Evolutionary conservation across 225 moss, liverwort and hornwort genomes (phyloP).

Genomic region (Marchantia polymorpha): DNA sequence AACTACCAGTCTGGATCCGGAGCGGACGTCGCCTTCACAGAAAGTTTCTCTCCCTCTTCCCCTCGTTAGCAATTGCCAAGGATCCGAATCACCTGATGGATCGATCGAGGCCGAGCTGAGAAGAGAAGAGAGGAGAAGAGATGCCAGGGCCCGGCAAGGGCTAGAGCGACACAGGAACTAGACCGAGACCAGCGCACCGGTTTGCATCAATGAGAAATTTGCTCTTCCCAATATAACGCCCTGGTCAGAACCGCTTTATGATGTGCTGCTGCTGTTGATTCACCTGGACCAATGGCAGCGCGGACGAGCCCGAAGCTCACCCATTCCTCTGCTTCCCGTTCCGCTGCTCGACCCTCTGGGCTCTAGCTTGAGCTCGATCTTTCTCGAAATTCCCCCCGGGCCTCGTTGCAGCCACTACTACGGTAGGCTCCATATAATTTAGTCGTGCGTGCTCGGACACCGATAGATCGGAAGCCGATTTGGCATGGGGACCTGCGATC

Average conservation of each 20-base stretch:
- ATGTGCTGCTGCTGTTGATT: not conserved
- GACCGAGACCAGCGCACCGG: not conserved
- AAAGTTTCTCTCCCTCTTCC: not conserved
- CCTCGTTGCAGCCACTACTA: not conserved
- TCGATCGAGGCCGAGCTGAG: not conserved
- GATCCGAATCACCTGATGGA: not conserved
- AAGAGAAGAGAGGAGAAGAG: too few relatives aligned
- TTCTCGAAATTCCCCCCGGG: not conserved
- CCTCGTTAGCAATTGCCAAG: not conserved
- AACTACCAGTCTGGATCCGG: not conserved
- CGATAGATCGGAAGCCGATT: conserved; percentile 13
- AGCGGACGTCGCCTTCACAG: not conserved
- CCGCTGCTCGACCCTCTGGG: not conserved
- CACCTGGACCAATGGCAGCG: conserved; percentile 6
- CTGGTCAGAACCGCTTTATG: conserved; percentile 15
- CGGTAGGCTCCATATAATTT: not conserved
- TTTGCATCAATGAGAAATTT: not conserved
- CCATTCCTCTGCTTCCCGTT: not conserved
- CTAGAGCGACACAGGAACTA: not conserved
- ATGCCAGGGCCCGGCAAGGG: too few relatives aligned
- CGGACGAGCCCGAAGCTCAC: not conserved
- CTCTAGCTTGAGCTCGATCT: not conserved
- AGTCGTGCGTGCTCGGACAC: not conserved
- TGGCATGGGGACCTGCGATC: conserved; percentile 8
- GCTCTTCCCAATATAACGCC: conserved; percentile 10